phyloP scores from a whole-genome alignment of 1,284 basidiomycete genomes.

The Boletus semigastroideus region DNA sequence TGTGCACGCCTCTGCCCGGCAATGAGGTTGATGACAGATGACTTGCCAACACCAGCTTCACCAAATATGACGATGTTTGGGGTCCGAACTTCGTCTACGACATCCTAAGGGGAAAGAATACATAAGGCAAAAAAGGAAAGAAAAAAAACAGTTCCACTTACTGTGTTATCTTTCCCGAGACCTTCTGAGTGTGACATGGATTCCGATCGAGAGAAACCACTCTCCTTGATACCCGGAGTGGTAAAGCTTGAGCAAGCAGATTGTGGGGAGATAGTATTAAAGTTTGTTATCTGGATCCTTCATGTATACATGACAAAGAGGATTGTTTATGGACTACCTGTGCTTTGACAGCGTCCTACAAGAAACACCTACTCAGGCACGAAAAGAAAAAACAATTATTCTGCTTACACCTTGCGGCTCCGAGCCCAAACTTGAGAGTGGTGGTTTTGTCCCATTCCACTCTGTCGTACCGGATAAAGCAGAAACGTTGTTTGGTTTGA shows the following conservation, averaged over 20 bases:
- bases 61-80: constrained; percentile 11
- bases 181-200: not conserved
- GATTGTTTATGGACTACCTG: not conserved
- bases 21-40: constrained; percentile 11
- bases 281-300: not conserved
- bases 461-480: not conserved
- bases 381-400: not conserved
- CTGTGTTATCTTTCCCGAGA: not conserved
- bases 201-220: not conserved
- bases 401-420: not conserved
- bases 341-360: not conserved
- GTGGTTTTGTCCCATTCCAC: too few species aligned
- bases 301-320: not conserved
- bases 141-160: not conserved
- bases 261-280: too few species aligned
- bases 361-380: not conserved
- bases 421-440: not conserved
- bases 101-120: not conserved
- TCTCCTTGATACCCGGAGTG: not conserved
- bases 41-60: constrained; percentile 10
- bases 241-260: not conserved
- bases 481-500: not conserved
- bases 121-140: not conserved
- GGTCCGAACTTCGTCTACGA: not conserved
- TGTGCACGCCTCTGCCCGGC: constrained; percentile 1